Evolutionary conservation across 441 rosid genomes (phyloP).

Genomic region (Populus trichocarpa): DNA sequence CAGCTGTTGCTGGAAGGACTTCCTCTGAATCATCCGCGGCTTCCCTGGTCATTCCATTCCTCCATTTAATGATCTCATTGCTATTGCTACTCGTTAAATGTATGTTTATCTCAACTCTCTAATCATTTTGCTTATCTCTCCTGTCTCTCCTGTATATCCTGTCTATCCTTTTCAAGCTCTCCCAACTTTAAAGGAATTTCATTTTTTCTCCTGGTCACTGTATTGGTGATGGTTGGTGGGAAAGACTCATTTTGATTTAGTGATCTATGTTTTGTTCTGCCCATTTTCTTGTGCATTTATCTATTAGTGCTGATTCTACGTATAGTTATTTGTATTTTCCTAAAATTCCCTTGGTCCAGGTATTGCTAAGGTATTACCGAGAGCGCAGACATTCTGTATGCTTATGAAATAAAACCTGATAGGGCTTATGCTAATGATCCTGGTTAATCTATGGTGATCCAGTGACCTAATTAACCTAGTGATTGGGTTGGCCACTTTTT

Average conservation of each 20-base stretch:
- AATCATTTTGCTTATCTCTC: neutral
- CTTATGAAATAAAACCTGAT: neutral
- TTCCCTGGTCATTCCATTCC: conserved; percentile 12
- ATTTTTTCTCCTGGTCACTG: neutral
- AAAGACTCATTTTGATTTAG: neutral
- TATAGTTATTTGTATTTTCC: neutral
- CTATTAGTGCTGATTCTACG: neutral
- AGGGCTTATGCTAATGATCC: neutral
- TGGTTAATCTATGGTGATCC: neutral
- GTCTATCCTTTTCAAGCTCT: conserved; percentile 10
- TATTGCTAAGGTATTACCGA: neutral
- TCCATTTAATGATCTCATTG: conserved; percentile 6
- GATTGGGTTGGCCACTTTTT: neutral
- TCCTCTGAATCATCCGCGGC: conserved; percentile 19
- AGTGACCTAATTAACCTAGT: neutral
- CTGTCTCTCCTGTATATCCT: conserved; percentile 23
- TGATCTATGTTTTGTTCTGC: no score
- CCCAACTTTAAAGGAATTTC: neutral
- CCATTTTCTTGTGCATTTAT: neutral
- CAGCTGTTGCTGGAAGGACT: conserved; percentile 27
- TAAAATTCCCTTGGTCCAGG: neutral
- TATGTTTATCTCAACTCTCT: conserved; percentile 1
- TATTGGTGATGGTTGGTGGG: conserved; percentile 15
- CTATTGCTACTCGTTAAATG: conserved; percentile 4
- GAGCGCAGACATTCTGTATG: neutral